Evolutionary conservation across 306 rosid genomes (phyloP).

Genomic region (Senna tora): DNA sequence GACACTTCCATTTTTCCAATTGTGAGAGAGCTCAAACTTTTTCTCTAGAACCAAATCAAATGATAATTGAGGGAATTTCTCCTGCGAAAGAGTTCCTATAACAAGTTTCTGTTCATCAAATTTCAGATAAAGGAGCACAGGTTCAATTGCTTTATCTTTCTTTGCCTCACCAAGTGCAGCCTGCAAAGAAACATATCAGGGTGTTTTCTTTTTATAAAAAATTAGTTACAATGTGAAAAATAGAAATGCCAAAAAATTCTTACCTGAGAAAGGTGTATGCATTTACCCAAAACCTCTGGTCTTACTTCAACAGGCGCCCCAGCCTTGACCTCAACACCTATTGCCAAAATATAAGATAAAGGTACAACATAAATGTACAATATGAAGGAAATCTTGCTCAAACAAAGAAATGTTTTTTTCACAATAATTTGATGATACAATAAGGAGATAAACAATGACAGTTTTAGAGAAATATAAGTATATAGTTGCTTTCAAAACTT

Average conservation of each 20-base stretch:
- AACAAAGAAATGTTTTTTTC: neutral
- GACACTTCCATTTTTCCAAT: slow-evolving; percentile 61
- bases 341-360: neutral
- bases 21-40: slow-evolving; percentile 79
- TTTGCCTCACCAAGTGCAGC: slow-evolving; percentile 70
- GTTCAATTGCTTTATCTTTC: slow-evolving; percentile 56
- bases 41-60: slow-evolving; percentile 67
- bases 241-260: neutral
- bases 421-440: neutral
- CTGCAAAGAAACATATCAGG: slow-evolving; percentile 36
- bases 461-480: neutral
- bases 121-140: slow-evolving; percentile 51
- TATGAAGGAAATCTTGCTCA: neutral
- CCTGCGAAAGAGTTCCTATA: slow-evolving; percentile 61
- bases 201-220: neutral
- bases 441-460: no score
- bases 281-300: slow-evolving; percentile 29
- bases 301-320: slow-evolving; percentile 56
- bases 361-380: neutral
- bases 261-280: slow-evolving; percentile 88
- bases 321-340: slow-evolving; percentile 88
- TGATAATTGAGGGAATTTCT: slow-evolving; percentile 63
- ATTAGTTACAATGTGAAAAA: neutral
- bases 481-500: neutral
- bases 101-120: slow-evolving; percentile 60